phyloP scores from a whole-genome alignment of 768 basidiomycete genomes.

The Calocybe cyanea region DNA sequence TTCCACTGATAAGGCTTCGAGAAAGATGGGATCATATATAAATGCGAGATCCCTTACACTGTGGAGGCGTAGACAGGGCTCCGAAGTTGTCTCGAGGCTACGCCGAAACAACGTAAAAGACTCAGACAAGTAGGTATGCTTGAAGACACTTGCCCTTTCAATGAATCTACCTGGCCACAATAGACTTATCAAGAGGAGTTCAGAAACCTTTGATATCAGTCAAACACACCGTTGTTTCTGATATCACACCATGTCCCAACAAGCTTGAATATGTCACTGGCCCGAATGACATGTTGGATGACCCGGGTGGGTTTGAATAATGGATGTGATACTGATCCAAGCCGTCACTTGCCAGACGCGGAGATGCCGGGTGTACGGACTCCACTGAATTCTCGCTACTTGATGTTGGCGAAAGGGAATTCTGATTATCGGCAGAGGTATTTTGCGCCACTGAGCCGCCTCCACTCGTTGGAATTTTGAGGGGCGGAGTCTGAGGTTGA shows the following conservation, averaged over 20 bases:
- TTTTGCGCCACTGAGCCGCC: too few relatives aligned
- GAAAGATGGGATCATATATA: constrained; percentile 50
- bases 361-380: constrained; percentile 3
- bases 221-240: constrained; percentile 6
- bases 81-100: constrained; percentile 32
- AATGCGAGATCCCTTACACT: constrained; percentile 40
- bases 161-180: constrained; percentile 13
- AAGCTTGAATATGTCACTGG: constrained; percentile 17
- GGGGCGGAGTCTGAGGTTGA: background rate
- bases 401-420: constrained; percentile 5
- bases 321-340: constrained; percentile 29
- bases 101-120: background rate
- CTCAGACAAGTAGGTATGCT: too few relatives aligned
- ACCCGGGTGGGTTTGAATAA: constrained; percentile 33
- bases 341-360: background rate
- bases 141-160: too few relatives aligned
- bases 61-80: constrained; percentile 41
- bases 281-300: constrained; percentile 26
- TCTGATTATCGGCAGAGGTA: background rate
- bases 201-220: background rate
- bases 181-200: background rate
- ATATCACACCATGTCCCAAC: constrained; percentile 5
- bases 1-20: constrained; percentile 36
- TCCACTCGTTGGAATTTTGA: background rate
- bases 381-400: constrained; percentile 7